phyloP scores from a whole-genome alignment of 805 yeast genomes.

The Candida tammaniensis region DNA sequence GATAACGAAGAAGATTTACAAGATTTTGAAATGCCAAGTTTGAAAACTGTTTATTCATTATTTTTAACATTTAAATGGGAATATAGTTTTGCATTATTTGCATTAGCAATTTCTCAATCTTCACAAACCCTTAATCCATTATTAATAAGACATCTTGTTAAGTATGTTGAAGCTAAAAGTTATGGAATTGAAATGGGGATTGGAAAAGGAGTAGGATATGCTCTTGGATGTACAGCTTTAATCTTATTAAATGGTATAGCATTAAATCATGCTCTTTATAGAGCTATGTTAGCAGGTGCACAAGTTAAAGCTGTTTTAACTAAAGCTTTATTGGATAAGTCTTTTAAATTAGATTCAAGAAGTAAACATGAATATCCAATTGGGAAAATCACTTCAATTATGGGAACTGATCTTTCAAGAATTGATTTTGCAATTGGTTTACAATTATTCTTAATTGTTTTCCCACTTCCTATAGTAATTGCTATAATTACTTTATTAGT shows the following conservation, averaged over 20 bases:
- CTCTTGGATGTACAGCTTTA: conserved; percentile 32
- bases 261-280: conserved; percentile 62
- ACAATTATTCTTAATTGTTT: conserved; percentile 57
- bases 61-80: conserved; percentile 10
- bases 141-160: conserved; percentile 33
- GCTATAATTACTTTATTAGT: conserved; percentile 61
- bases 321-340: conserved; percentile 65
- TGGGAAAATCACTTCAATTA: conserved; percentile 69
- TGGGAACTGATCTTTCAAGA: conserved; percentile 80
- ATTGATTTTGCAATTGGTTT: conserved; percentile 73
- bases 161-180: conserved; percentile 28
- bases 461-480: conserved; percentile 64
- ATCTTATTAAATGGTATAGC: conserved; percentile 23
- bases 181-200: conserved; percentile 20
- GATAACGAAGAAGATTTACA: conserved; percentile 22
- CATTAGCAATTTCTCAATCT: conserved; percentile 31
- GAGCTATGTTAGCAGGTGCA: conserved; percentile 62
- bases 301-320: conserved; percentile 69
- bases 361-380: conserved; percentile 61
- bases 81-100: conserved; percentile 21
- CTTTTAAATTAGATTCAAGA: conserved; percentile 56
- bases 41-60: conserved; percentile 5
- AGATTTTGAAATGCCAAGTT: conserved; percentile 30
- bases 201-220: conserved; percentile 40
- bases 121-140: conserved; percentile 35